phyloP scores from a whole-genome alignment of 306 rosid species.

The Vicia faba region DNA sequence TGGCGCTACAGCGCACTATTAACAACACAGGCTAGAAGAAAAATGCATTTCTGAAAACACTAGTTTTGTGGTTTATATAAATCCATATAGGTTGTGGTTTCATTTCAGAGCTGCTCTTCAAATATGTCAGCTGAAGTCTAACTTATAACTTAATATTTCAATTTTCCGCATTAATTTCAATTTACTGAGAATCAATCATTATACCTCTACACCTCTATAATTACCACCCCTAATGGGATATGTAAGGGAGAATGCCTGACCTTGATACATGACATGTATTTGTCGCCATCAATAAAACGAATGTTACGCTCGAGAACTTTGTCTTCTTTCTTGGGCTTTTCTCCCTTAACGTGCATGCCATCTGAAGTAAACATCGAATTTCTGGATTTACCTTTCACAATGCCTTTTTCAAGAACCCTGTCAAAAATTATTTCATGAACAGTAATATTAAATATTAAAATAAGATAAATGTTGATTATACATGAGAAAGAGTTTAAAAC shows the following conservation, averaged over 20 bases:
- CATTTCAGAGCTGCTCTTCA: conserved; percentile 1
- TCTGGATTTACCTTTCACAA: conserved; percentile 51
- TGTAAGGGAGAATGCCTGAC: conserved; percentile 48
- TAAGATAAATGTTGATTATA: too few relatives aligned
- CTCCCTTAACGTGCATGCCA: conserved; percentile 47
- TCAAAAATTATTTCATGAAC: conserved; percentile 36
- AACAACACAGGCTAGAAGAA: not conserved
- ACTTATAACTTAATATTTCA: not conserved
- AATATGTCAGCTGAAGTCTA: not conserved
- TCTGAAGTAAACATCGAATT: conserved; percentile 50
- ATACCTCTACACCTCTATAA: conserved; percentile 20
- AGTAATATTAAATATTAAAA: too few relatives aligned
- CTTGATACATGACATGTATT: conserved; percentile 96
- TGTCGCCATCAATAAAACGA: conserved; percentile 64
- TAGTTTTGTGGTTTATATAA: conserved; percentile 1
- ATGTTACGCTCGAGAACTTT: conserved; percentile 50
- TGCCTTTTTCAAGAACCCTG: conserved; percentile 62
- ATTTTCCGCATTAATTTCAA: conserved; percentile 1
- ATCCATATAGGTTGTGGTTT: conserved; percentile 12
- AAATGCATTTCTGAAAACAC: conserved; percentile 11
- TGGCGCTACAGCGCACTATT: not conserved
- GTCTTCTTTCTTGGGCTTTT: conserved; percentile 58
- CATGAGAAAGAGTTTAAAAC: conserved; percentile 12
- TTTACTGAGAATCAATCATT: not conserved
- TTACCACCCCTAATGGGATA: conserved; percentile 30